Percentiles rank a stretch among this genome's conserved stretches.
These are phyloP conservation scores for Aspergillus texensis DNA, from an alignment of 2,329 filamentous ascomycete species.

Conservation along the genomic window DNA sequence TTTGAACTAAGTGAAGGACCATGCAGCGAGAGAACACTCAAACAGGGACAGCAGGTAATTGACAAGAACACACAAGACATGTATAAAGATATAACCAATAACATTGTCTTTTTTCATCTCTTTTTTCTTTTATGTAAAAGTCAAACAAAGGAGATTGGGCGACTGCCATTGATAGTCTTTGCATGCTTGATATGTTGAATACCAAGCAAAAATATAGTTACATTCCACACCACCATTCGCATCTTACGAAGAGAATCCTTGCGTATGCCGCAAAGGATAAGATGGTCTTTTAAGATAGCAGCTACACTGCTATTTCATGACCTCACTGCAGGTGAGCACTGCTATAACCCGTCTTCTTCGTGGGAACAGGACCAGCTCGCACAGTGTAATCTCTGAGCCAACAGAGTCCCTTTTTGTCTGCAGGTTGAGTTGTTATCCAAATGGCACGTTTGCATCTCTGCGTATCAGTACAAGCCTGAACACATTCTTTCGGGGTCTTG, in stretches of 20 bases:
- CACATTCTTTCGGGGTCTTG: not conserved
- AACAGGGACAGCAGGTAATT: too few relatives aligned
- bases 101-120: too few relatives aligned
- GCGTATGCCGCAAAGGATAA: rapidly evolving
- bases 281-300: not conserved
- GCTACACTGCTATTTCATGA: not conserved
- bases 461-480: not conserved
- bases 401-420: not conserved
- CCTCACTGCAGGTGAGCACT: not conserved
- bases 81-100: too few relatives aligned
- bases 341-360: not conserved
- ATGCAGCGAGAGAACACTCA: too few relatives aligned
- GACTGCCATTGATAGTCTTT: not conserved
- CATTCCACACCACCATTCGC: not conserved
- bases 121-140: too few relatives aligned
- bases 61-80: too few relatives aligned
- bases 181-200: not conserved
- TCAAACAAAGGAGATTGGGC: not conserved
- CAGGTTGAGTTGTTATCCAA: not conserved
- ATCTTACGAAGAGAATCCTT: not conserved
- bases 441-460: not conserved
- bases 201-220: not conserved
- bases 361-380: not conserved
- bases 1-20: too few relatives aligned
- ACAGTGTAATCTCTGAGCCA: not conserved